These are phyloP conservation scores for Peniophora sp. DNA, from an alignment of 1,284 basidiomycete genomes.

Conservation along the genomic window DNA sequence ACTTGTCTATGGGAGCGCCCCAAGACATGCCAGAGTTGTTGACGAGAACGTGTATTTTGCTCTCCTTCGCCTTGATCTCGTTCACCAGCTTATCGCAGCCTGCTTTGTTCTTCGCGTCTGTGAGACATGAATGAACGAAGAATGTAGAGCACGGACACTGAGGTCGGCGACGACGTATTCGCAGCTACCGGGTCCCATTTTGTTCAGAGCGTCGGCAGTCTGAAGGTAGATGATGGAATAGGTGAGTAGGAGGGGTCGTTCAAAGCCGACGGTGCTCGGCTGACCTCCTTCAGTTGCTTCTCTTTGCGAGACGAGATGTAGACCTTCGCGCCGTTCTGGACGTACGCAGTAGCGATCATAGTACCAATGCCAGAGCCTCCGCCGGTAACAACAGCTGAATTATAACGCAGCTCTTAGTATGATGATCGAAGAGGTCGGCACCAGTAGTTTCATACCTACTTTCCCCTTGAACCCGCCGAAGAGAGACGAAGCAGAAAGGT, in stretches of 20 bases:
- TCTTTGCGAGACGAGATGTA: constrained; percentile 86
- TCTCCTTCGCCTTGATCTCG: constrained; percentile 62
- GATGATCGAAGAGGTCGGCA: background rate
- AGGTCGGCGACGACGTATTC: constrained; percentile 71
- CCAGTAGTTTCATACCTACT: constrained; percentile 39
- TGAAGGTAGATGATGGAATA: constrained; percentile 17
- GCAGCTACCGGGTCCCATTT: constrained; percentile 48
- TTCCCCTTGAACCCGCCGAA: constrained; percentile 67
- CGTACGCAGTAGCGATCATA: constrained; percentile 76
- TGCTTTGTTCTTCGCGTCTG: constrained; percentile 50
- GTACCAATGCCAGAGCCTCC: constrained; percentile 74
- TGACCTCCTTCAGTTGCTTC: constrained; percentile 64
- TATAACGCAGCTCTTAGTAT: background rate
- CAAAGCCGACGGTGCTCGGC: no score
- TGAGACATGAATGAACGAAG: background rate
- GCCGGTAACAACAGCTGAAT: constrained; percentile 68
- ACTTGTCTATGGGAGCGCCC: constrained; percentile 67
- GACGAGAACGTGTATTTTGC: constrained; percentile 68
- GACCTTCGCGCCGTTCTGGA: constrained; percentile 76
- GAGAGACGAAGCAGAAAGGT: constrained; percentile 51
- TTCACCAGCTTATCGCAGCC: constrained; percentile 72
- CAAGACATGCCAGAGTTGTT: constrained; percentile 80
- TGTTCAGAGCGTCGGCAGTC: constrained; percentile 55
- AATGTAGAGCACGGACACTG: constrained; percentile 35
- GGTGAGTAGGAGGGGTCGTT: no score